These are phyloP conservation scores for Dactylonectria macrodidyma DNA, from an alignment of 2,329 filamentous ascomycete genomes.

Conservation along the genomic window DNA sequence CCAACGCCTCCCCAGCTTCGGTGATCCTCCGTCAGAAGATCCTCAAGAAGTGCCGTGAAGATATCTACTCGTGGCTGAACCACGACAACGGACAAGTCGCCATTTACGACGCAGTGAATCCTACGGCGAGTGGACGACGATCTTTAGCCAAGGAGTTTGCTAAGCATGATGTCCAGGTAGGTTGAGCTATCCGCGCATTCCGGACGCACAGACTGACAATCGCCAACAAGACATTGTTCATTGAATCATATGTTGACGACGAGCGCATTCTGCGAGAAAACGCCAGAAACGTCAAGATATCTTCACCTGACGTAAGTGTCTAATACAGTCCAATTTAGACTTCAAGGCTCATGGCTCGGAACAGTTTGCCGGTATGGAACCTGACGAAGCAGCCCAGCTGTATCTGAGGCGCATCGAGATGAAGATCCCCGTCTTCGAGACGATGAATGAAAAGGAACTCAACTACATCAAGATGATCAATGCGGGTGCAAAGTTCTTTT, in stretches of 20 bases:
- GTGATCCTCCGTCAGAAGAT: conserved; percentile 98
- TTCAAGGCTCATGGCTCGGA: conserved; percentile 16
- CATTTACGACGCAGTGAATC: conserved; percentile 98
- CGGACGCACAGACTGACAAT: conserved; percentile 10
- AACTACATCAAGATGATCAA: conserved; percentile 99
- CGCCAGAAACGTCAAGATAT: conserved; percentile 97
- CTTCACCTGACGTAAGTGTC: conserved; percentile 85
- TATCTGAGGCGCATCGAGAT: conserved; percentile 92
- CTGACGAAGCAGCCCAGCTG: conserved; percentile 91
- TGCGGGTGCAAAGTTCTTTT: conserved; percentile 90
- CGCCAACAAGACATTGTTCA: conserved; percentile 83
- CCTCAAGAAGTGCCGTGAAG: conserved; percentile 95
- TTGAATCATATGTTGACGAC: conserved; percentile 96
- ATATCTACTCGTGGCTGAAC: conserved; percentile 96
- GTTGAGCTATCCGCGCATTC: conserved; percentile 15
- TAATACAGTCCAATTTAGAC: neutral
- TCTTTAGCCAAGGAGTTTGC: conserved; percentile 95
- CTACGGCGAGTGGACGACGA: conserved; percentile 84
- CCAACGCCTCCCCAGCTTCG: conserved; percentile 91
- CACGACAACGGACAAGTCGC: conserved; percentile 98
- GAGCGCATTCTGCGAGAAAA: conserved; percentile 96
- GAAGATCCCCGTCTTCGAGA: conserved; percentile 96
- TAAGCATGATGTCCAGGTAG: conserved; percentile 94
- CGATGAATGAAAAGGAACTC: conserved; percentile 93
- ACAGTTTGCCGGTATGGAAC: conserved; percentile 90